These are phyloP conservation scores for Penicillium sclerotiorum DNA, from an alignment of 2,329 filamentous ascomycete species.

Conservation along the genomic window DNA sequence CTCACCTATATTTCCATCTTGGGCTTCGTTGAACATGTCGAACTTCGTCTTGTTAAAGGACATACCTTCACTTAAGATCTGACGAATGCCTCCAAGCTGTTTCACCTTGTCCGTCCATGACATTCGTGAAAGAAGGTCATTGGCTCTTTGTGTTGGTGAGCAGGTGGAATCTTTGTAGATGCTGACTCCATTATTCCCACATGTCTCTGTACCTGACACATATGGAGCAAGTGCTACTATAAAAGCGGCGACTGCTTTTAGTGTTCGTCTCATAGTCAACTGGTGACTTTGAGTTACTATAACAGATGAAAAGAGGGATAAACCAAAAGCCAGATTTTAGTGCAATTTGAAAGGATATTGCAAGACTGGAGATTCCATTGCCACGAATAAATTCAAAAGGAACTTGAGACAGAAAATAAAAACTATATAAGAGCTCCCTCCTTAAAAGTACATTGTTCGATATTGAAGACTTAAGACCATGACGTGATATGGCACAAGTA, in stretches of 20 bases:
- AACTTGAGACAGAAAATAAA: not conserved
- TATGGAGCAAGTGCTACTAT: not conserved
- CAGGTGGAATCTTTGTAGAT: not conserved
- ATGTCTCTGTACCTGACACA: not conserved
- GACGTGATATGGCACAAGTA: not conserved
- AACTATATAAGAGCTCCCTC: not conserved
- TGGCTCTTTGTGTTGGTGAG: not conserved
- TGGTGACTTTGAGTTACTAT: too few species aligned
- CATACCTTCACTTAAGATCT: constrained; percentile 1
- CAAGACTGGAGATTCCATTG: too few species aligned
- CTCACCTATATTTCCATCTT: constrained; percentile 2
- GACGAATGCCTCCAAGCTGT: constrained; percentile 3
- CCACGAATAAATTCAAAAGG: too few species aligned
- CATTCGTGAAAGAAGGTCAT: constrained; percentile 1
- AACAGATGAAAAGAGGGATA: too few species aligned
- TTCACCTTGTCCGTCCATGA: constrained; percentile 4
- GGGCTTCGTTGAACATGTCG: constrained; percentile 1
- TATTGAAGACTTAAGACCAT: too few species aligned
- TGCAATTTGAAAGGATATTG: too few species aligned
- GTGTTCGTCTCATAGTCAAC: too few species aligned
- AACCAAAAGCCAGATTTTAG: too few species aligned
- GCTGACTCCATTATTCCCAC: not conserved
- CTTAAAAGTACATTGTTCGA: too few species aligned
- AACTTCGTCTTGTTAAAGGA: constrained; percentile 2
- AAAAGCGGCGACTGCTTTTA: not conserved